Conservation (phyloP, 2,329 filamentous ascomycete species). For the Pseudogymnoascus sp. region DNA sequence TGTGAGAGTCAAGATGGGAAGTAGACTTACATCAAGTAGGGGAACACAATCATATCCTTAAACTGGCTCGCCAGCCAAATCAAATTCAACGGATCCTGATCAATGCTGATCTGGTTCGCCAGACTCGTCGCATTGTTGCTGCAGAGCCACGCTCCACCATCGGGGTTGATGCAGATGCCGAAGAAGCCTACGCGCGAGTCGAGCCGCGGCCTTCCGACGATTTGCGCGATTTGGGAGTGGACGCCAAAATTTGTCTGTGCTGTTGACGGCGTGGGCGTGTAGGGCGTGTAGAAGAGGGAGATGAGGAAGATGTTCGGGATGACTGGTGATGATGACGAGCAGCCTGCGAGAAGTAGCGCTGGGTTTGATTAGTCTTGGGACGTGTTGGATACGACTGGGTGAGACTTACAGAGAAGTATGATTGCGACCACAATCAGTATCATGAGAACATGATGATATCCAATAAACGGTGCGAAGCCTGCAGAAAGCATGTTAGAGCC, state of each 20-base stretch:
- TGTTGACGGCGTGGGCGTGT: conserved; percentile 73
- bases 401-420: conserved; percentile 82
- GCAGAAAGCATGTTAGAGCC: conserved; percentile 1
- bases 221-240: conserved; percentile 78
- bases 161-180: conserved; percentile 90
- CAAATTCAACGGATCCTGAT: conserved; percentile 92
- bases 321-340: conserved; percentile 72
- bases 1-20: neutral
- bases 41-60: conserved; percentile 97
- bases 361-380: conserved; percentile 17
- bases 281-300: conserved; percentile 86
- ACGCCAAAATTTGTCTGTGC: conserved; percentile 88
- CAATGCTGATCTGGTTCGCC: conserved; percentile 79
- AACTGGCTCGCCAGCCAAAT: conserved; percentile 97
- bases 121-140: conserved; percentile 94
- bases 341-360: conserved; percentile 91
- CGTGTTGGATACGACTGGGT: conserved; percentile 10
- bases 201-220: conserved; percentile 75
- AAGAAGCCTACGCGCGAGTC: conserved; percentile 96
- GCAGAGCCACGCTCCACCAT: conserved; percentile 87
- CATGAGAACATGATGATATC: conserved; percentile 88
- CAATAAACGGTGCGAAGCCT: conserved; percentile 64
- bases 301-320: conserved; percentile 93
- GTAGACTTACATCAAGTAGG: conserved; percentile 75
- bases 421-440: conserved; percentile 90